Base-by-base conservation (phyloP, 2,329 filamentous ascomycete genomes). In the Nothophaeocryptopus gaeumannii region DNA sequence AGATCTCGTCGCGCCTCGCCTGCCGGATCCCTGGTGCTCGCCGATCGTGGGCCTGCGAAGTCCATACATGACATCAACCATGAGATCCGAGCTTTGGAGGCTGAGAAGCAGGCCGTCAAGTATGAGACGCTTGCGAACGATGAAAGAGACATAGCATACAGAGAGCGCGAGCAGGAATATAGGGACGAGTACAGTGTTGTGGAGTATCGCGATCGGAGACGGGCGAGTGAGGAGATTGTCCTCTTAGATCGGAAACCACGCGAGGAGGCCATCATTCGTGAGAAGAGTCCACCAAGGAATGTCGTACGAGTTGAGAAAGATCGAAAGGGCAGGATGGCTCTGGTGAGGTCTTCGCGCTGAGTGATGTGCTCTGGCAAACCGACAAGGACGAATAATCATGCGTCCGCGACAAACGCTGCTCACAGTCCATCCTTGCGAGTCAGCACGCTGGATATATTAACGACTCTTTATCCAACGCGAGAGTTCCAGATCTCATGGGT, bases 321-420 rank as follows among this genome's bases (percentile, higher is more conserved):
- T 75, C 86, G 86, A 78, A 93, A 88, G 89, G 90, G 92, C 95
- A 93, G 85, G 87, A 85, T 93, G 83, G 82, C 84, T 77, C 84
- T 91, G 75, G 88, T 87, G 76, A 81, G 88, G 71, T 87, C 86
- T 67, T 83, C 84, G 37, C 45, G 43, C 35, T 56, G 45, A 54
- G 14, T 39, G 20, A 7, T 4, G 20, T 26, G 20, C 20, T 26
- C 3, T 26, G 7, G 4, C 20, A 26, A 7, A 26, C 20, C 20
- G 20, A 26, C 7, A 26, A n/a, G n/a, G n/a, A n/a, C n/a, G n/a
- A n/a, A n/a, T n/a, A n/a, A n/a, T n/a, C n/a, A n/a, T n/a, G n/a
- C n/a, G n/a, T n/a, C n/a, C n/a, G n/a, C n/a, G n/a, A n/a, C n/a
- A n/a, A n/a, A n/a, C n/a, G n/a, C n/a, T n/a, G n/a, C n/a, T n/a